Evolutionary conservation across 2,329 filamentous ascomycete genomes (phyloP).

Genomic region (Apiospora malaysiana): DNA sequence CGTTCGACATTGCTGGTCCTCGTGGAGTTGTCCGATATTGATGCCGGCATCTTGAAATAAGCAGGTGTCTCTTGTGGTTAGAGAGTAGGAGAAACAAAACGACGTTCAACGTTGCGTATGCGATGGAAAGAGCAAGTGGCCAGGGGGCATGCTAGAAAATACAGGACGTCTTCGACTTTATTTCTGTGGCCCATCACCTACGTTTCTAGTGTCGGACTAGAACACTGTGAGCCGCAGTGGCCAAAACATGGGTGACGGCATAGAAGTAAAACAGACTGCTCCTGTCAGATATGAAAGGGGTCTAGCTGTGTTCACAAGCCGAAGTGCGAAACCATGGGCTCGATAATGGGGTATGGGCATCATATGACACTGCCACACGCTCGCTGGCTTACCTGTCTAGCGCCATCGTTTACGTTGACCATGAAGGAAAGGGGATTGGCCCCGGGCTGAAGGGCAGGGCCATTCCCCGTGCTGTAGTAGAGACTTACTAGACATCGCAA

Average conservation of each 20-base stretch:
- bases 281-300: not conserved
- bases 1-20: not conserved
- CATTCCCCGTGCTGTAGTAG: not conserved
- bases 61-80: not conserved
- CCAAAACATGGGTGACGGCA: not conserved
- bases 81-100: not conserved
- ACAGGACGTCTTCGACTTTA: not conserved
- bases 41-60: not conserved
- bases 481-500: not conserved
- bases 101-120: conserved; percentile 14
- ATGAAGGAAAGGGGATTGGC: not conserved
- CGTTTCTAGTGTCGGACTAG: not conserved
- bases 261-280: not conserved
- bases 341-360: not conserved
- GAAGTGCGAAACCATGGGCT: not conserved
- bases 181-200: not conserved
- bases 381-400: not conserved
- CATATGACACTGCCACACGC: not conserved
- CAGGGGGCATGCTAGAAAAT: not conserved
- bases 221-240: not conserved
- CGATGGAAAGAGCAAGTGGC: not conserved
- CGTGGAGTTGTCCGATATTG: not conserved
- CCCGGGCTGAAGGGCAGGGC: not conserved
- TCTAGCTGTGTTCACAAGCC: not conserved
- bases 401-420: not conserved